These are phyloP conservation scores for Paecilomyces formosus DNA, from an alignment of 2,329 filamentous ascomycete genomes.

Conservation along the genomic window DNA sequence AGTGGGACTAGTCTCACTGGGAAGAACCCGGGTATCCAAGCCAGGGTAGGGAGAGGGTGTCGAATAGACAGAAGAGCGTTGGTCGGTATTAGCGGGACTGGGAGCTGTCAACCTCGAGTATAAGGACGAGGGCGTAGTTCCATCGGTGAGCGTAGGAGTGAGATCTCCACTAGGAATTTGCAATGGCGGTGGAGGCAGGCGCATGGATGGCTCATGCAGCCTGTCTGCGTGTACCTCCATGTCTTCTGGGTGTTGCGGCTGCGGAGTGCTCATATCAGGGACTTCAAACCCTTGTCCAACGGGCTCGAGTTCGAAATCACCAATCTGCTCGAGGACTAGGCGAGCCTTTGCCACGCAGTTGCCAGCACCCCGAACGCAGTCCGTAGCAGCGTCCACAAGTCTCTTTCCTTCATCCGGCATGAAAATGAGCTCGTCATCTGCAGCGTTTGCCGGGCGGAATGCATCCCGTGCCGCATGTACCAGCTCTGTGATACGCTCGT, in stretches of 20 bases:
- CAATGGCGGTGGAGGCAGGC: conserved; percentile 39
- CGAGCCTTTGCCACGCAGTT: conserved; percentile 86
- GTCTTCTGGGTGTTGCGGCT: conserved; percentile 10
- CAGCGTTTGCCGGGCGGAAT: conserved; percentile 59
- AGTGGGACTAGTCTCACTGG: conserved; percentile 19
- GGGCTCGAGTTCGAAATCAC: conserved; percentile 75
- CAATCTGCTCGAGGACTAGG: conserved; percentile 75
- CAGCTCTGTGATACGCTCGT: conserved; percentile 69
- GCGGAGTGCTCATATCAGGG: conserved; percentile 13
- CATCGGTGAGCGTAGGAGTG: conserved; percentile 28
- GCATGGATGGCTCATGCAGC: conserved; percentile 25
- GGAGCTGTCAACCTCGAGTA: conserved; percentile 30
- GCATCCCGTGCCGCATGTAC: conserved; percentile 75
- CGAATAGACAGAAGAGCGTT: conserved; percentile 19
- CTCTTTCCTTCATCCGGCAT: conserved; percentile 71
- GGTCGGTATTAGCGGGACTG: conserved; percentile 19
- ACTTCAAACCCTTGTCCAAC: conserved; percentile 44
- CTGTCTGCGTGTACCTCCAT: conserved; percentile 10
- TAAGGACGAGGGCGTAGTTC: conserved; percentile 32
- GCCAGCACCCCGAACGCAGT: conserved; percentile 81
- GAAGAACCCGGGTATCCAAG: conserved; percentile 16
- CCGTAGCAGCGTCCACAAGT: conserved; percentile 71
- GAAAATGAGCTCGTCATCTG: conserved; percentile 68
- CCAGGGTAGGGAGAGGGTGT: conserved; percentile 18
- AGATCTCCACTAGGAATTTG: conserved; percentile 33